Base-by-base conservation (phyloP, 2,329 filamentous ascomycete genomes). In the Cladophialophora immunda region DNA sequence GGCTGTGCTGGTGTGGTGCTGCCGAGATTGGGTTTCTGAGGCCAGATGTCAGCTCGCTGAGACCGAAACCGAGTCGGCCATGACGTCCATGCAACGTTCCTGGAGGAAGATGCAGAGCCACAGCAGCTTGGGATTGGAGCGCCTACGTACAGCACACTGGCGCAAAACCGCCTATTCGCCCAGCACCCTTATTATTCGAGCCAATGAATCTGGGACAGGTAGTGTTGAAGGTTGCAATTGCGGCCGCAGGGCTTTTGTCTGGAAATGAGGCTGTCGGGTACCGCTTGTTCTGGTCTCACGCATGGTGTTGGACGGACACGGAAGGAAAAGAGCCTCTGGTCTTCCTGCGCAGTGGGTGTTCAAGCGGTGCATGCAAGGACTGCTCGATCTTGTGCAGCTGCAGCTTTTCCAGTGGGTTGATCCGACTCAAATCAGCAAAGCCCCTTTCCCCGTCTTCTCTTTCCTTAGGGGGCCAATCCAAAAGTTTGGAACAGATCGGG, bases 201-300 rank as follows among this genome's bases (percentile, higher is more conserved):
- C 71, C 71, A 71, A 71, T 71, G 55, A 58, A 38, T 57, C 41
- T 22, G 50, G 58, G 67, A 73, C 70, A 71, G 58, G 71, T 71
- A 70, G 68, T 69, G 69, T 41, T 53, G 52, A 32, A 61, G 70
- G 70, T 69, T 66, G 67, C 61, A 59, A 62, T 64, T 54, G 63
- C 58, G 70, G 68, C 70, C 68, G 71, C 67, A 68, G 68, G 61
- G 66, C 59, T 61, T 25, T 47, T 17, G 60, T 68, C 64, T 68
- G 62, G 52, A 68, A 71, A 68, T 69, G 68, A 71, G 67, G 71
- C 71, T 71, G 69, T 64, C 54, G 58, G 59, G 62, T 65, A 58
- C 58, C 53, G 68, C 58, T 68, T 50, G 56, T 62, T 68, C 55
- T 66, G 47, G 56, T 65, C 67, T 64, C 67, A 71, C 67, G 68